Base-by-base conservation (phyloP, 306 rosid genomes). In the Arachis hypogaea region DNA sequence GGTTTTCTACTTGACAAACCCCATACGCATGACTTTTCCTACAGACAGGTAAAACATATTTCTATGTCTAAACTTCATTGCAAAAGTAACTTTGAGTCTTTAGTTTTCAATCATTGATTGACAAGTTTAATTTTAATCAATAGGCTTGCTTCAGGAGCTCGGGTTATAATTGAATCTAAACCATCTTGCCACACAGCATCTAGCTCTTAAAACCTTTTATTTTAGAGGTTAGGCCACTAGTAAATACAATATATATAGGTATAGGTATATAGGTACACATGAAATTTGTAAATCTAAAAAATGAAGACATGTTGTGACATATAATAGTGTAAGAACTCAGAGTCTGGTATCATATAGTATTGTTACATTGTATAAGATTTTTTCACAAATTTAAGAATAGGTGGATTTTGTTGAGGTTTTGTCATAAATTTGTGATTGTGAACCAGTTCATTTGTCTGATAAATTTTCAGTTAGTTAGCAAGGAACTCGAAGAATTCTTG, bases 111-210 rank as follows among this genome's bases (percentile, higher is more conserved):
- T 70, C 46, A 69, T 74, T 75, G 78, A 60, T 82, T 86, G 74
- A 85, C 75, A 55, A 22, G 40, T 66, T 82, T 78, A 16, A 63
- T 84, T 81, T 85, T 71, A 74, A 68, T 52, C 73, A 50, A 72
- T 96, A 93, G 97, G 96, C 93, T 93, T 85, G 88, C 98, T 86
- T 93, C 98, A 8, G 97, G 98, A 87, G 97, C 94, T 88, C 84
- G 93, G 88, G 90, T 93, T 86, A 87, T 91, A 86, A 89, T 93
- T 74, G 89, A 88, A 75, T 85, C 96, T 43, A 93, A 77, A 82
- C 83, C 84, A 49, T 80, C 80, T 10, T 65, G 75, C 7, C 68
- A 80, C 50, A 51, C 63, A 47, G 71, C 69, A n/a, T 69, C 71
- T 56, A 81, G 60, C 79, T 78, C 87, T 6, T 88, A 52, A 71